Percentiles rank a stretch among this genome's conserved stretches.
Evolutionary conservation across 805 yeast species (phyloP).

Genomic region (Starmerella scarabaei): DNA sequence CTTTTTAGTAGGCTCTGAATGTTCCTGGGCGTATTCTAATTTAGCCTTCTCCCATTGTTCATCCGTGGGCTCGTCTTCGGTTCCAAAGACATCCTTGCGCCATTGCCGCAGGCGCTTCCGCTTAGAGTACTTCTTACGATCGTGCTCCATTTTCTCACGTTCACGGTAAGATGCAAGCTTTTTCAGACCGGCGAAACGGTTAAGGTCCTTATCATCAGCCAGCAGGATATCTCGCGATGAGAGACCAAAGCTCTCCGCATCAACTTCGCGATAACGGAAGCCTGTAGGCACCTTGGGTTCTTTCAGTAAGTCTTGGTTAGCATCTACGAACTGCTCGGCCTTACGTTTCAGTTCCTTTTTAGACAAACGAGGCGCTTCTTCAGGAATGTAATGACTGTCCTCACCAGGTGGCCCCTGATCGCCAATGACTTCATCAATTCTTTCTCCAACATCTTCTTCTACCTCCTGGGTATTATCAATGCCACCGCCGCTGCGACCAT

Average conservation of each 20-base stretch:
- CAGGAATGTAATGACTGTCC: slow-evolving; percentile 15
- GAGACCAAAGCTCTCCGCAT: slow-evolving; percentile 86
- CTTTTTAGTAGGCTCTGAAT: slow-evolving; percentile 1
- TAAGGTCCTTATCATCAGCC: slow-evolving; percentile 79
- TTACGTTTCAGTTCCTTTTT: slow-evolving; percentile 47
- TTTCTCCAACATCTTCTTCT: slow-evolving; percentile 30
- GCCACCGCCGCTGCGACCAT: slow-evolving; percentile 40
- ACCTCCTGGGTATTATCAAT: neutral
- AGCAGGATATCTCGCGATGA: slow-evolving; percentile 72
- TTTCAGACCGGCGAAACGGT: slow-evolving; percentile 74
- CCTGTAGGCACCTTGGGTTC: slow-evolving; percentile 43
- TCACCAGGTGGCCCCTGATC: slow-evolving; percentile 24
- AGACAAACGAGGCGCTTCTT: slow-evolving; percentile 37
- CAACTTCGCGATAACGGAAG: slow-evolving; percentile 84
- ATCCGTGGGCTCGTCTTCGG: slow-evolving; percentile 34
- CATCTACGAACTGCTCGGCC: slow-evolving; percentile 69
- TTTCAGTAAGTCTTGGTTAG: slow-evolving; percentile 48
- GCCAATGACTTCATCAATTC: slow-evolving; percentile 27
- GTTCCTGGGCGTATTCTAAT: slow-evolving; percentile 6
- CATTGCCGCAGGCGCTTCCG: slow-evolving; percentile 73
- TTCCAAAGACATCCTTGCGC: slow-evolving; percentile 70
- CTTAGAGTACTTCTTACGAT: slow-evolving; percentile 73
- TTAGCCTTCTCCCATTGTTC: slow-evolving; percentile 23
- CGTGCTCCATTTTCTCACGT: slow-evolving; percentile 55
- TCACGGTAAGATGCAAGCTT: slow-evolving; percentile 89